Base-by-base conservation (phyloP, 805 yeast genomes). In the Kuraishia piskuri region DNA sequence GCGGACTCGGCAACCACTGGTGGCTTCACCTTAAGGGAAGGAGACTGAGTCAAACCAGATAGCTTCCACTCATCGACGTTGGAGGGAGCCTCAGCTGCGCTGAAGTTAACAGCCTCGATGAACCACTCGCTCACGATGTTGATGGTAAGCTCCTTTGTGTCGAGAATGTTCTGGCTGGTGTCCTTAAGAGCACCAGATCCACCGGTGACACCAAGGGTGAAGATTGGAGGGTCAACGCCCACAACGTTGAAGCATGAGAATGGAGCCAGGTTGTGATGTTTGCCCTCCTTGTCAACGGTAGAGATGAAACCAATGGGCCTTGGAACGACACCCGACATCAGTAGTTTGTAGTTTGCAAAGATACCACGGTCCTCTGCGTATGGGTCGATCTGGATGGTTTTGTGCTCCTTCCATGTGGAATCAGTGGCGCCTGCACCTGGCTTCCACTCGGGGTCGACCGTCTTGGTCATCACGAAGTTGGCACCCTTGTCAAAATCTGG, bases 81-180 rank as follows among this genome's bases (percentile, higher is more conserved):
- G 0, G 61, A 48, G 3, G 86, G 86, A 1, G 82, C 73, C 56
- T 73, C 65, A 25, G 69, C 70, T 20, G 76, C 65, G 12, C 79
- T 64, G 54, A 66, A 74, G 60, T 83, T 82, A 8, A 86, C 84
- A 22, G 86, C 87, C 55, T 83, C 87, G 24, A 76, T 65, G 57
- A 81, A 79, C 86, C 85, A 83, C 63, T 83, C 88, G 52, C 80
- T 71, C 47, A 83, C 73, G 49, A 83, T 71, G 61, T 76, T 83
- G 58, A 83, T 73, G 20, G 84, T 78, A 52, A 75, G 71, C 59
- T 83, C 88, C 3, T 65, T 68, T 2, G 82, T 79, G 22, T 74
- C 80, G 22, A 77, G 59, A 19, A 82, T 60, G 59, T 82, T 82
- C 8, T 55, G 57, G 52, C 70, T 66, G 3, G 86, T 73, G 62